Evolutionary conservation across 768 basidiomycete genomes (phyloP).

Genomic region (Trametes coccinea): DNA sequence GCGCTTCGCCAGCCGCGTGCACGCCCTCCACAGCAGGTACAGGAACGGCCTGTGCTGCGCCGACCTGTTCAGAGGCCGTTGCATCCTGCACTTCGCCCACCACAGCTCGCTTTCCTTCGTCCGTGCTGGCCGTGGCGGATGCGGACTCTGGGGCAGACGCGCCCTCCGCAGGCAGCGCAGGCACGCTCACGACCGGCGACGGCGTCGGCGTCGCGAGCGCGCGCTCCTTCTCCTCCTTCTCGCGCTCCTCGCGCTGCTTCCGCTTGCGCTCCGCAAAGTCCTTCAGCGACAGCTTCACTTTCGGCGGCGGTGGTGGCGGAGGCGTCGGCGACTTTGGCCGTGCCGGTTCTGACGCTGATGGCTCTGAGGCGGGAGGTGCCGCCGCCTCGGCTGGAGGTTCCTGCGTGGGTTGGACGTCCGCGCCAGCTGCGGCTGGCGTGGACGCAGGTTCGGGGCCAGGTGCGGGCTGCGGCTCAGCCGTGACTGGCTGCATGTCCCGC

Average conservation of each 20-base stretch:
- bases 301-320: conserved; percentile 41
- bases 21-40: too few relatives aligned
- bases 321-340: conserved; percentile 6
- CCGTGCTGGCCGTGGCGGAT: too few relatives aligned
- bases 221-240: conserved; percentile 35
- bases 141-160: too few relatives aligned
- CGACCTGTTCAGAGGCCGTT: background rate
- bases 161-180: background rate
- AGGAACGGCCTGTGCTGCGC: too few relatives aligned
- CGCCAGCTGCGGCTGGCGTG: background rate
- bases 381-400: background rate
- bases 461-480: background rate
- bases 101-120: too few relatives aligned
- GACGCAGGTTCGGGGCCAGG: background rate
- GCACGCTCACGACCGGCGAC: background rate
- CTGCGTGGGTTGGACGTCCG: background rate
- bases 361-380: background rate
- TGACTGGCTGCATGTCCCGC: background rate
- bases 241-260: conserved; percentile 48
- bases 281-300: conserved; percentile 56
- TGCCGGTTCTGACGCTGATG: background rate
- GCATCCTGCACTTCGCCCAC: too few relatives aligned
- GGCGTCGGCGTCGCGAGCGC: conserved; percentile 34
- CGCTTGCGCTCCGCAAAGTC: conserved; percentile 59
- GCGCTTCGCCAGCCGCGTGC: background rate